These are phyloP conservation scores for Avena insularis DNA, from an alignment of 176 grass and related monocot species.

Conservation along the genomic window DNA sequence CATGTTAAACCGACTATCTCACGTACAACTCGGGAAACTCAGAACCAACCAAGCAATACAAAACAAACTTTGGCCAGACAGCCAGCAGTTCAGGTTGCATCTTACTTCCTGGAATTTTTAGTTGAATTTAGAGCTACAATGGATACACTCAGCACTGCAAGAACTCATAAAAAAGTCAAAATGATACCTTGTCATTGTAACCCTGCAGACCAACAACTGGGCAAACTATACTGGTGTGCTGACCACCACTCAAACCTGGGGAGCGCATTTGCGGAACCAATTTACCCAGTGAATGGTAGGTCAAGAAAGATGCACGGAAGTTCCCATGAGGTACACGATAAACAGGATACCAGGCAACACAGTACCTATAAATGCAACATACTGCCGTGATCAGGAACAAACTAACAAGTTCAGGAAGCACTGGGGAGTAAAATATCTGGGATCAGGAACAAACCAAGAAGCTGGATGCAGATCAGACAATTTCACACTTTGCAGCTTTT, in stretches of 20 bases:
- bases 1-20: not conserved
- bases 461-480: constrained; percentile 67
- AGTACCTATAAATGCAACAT: constrained; percentile 58
- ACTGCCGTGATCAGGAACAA: constrained; percentile 31
- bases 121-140: constrained; percentile 3
- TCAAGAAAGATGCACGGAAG: constrained; percentile 69
- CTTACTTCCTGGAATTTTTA: constrained; percentile 11
- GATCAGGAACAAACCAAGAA: constrained; percentile 63
- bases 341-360: constrained; percentile 82
- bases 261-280: constrained; percentile 55
- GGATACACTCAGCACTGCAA: constrained; percentile 27
- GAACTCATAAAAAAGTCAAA: not conserved
- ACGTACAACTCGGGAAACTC: constrained; percentile 26
- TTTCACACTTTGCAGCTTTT: constrained; percentile 54
- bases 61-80: constrained; percentile 6
- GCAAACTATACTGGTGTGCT: constrained; percentile 36
- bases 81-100: not conserved
- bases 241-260: constrained; percentile 23
- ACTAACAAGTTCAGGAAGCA: constrained; percentile 2
- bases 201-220: constrained; percentile 71
- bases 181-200: constrained; percentile 74
- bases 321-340: constrained; percentile 69
- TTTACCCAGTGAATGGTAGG: constrained; percentile 70
- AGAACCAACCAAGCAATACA: constrained; percentile 13
- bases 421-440: constrained; percentile 28